These are phyloP conservation scores for Fusarium sp. DNA, from an alignment of 2,329 filamentous ascomycete genomes.

Conservation along the genomic window DNA sequence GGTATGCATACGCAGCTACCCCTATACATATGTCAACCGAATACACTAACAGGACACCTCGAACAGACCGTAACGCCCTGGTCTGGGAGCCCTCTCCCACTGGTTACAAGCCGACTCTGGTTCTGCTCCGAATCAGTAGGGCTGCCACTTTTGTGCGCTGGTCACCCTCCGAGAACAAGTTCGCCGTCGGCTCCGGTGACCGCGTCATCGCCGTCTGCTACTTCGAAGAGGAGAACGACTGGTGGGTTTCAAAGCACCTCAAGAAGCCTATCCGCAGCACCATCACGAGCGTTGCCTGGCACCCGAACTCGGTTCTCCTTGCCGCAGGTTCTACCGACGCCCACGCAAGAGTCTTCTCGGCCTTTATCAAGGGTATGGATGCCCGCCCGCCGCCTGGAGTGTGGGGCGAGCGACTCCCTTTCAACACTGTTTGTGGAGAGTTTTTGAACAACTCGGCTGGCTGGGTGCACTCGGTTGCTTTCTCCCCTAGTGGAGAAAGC, in stretches of 20 bases:
- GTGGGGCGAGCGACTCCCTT: constrained; percentile 96
- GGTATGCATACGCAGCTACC: constrained; percentile 65
- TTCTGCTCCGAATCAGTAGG: constrained; percentile 96
- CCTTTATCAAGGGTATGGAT: constrained; percentile 97
- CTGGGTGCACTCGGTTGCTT: constrained; percentile 94
- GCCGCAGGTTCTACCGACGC: constrained; percentile 98
- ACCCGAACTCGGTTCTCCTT: constrained; percentile 95
- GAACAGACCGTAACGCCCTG: constrained; percentile 91
- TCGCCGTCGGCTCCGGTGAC: constrained; percentile 96
- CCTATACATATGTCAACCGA: neutral
- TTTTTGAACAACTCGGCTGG: constrained; percentile 96
- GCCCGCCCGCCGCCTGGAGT: constrained; percentile 86
- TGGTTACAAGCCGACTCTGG: constrained; percentile 97
- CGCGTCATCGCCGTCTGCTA: constrained; percentile 97
- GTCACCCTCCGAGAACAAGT: constrained; percentile 97
- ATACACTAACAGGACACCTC: constrained; percentile 18
- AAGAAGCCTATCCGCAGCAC: constrained; percentile 99
- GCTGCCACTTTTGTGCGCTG: constrained; percentile 97
- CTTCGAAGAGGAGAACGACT: constrained; percentile 99
- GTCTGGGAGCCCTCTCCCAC: constrained; percentile 96
- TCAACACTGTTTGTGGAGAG: constrained; percentile 98
- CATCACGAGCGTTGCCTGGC: constrained; percentile 95
- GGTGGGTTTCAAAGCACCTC: constrained; percentile 99
- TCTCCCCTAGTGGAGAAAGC: constrained; percentile 93
- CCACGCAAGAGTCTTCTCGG: constrained; percentile 93